Base-by-base conservation (phyloP, 352 stramenopile genomes). In the Peronospora farinosa region DNA sequence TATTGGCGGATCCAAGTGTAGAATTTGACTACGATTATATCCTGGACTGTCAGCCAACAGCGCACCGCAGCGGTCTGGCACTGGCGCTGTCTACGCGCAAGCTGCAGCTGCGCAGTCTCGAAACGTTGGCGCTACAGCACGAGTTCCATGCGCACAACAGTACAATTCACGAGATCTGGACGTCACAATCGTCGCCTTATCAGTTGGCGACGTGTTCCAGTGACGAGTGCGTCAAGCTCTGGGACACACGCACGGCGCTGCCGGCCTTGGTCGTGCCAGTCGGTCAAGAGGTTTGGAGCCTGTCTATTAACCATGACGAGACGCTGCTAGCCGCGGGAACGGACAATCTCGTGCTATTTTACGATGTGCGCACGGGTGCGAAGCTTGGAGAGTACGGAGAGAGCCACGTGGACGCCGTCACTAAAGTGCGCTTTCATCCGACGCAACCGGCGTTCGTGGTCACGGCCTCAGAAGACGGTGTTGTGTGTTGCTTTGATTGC, bases 401-500 rank as follows among this genome's bases (percentile, higher is more conserved):
- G 50, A 93, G 83, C 59, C 85, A 96, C 64, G 78, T 91, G 17
- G 86, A 96, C 54, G 74, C 83, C 30, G 72, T 96, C 40, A 96
- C 87, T 30, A 77, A 88, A 36, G 84, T 96, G 19, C 77, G 72
- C 2, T 96, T 95, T 66, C 83, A 95, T 51, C 87, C 87, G 32
- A 74, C 65, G 30, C 75, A 88, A 21, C 67, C 51, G 19, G 66
- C 74, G 11, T 90, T 87, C 57, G 71, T 96, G 25, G 78, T 90
- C 38, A 95, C 87, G n/a, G 87, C 79, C 5, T 96, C 85, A 2
- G 87, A 96, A 50, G 87, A 96, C 57, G 87, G 87, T 44, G 68
- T 95, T 39, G 86, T 96, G 65, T 95, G 85, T 60, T 86, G 93
- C 52, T 95, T 92, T 47, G 81, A 96, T 53, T 88, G 68, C 41